Evolutionary conservation across 768 basidiomycete species (phyloP).

Genomic region (Clavulina sp.): DNA sequence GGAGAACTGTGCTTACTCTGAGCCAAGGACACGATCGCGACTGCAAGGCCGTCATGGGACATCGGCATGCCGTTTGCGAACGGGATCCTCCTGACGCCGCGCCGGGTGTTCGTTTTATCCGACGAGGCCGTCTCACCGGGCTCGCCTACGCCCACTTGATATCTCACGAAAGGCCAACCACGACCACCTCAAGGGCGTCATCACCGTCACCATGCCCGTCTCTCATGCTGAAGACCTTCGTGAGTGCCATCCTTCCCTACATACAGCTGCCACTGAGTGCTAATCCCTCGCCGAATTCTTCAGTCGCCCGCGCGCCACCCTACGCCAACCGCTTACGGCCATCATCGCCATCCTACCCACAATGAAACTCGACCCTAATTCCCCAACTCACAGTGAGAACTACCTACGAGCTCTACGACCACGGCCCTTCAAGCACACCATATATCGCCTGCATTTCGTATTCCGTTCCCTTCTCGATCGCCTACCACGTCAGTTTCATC

Average conservation of each 20-base stretch:
- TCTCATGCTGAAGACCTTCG: slow-evolving; percentile 9
- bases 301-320: too few relatives aligned
- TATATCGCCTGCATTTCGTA: slow-evolving; percentile 3
- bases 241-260: background rate
- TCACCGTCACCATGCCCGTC: slow-evolving; percentile 10
- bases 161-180: too few relatives aligned
- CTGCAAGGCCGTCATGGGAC: slow-evolving; percentile 29
- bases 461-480: slow-evolving; percentile 4
- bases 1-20: slow-evolving; percentile 33
- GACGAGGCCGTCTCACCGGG: too few relatives aligned
- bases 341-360: too few relatives aligned
- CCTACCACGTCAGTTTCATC: slow-evolving; percentile 8
- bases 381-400: slow-evolving; percentile 1
- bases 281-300: too few relatives aligned
- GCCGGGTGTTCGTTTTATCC: too few relatives aligned
- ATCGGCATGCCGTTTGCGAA: slow-evolving; percentile 57
- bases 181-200: slow-evolving; percentile 15
- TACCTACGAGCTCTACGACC: slow-evolving; percentile 10
- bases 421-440: background rate
- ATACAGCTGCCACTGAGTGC: too few relatives aligned
- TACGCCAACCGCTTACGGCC: too few relatives aligned
- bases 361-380: background rate
- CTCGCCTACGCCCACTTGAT: too few relatives aligned
- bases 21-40: slow-evolving; percentile 43
- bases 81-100: slow-evolving; percentile 23